These are phyloP conservation scores for Tetradesmus lagerheimii DNA, from an alignment of 139 green algal genomes.

Conservation along the genomic window DNA sequence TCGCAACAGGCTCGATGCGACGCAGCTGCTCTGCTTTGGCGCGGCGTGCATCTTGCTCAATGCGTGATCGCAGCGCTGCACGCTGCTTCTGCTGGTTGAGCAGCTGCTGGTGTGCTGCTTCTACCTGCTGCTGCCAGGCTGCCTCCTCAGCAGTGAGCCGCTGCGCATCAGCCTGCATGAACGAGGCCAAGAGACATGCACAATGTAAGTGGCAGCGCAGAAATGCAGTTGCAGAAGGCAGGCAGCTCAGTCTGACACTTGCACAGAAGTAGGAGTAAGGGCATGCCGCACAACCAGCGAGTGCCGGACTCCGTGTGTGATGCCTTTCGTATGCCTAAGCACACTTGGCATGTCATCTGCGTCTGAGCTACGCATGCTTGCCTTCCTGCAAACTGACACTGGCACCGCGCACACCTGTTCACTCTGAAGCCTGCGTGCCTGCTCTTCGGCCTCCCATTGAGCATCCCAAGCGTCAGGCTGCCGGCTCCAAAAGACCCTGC, in stretches of 20 bases:
- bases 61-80: slow-evolving; percentile 19
- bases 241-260: too few species aligned
- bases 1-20: slow-evolving; percentile 31
- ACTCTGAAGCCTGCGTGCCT: not conserved
- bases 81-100: slow-evolving; percentile 46
- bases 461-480: slow-evolving; percentile 30
- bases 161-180: not conserved
- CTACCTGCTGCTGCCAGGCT: slow-evolving; percentile 35
- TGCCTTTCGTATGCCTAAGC: too few species aligned
- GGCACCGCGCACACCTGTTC: slow-evolving; percentile 21
- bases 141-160: not conserved
- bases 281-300: too few species aligned
- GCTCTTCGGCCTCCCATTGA: slow-evolving; percentile 36
- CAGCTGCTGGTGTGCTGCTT: slow-evolving; percentile 34
- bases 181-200: not conserved
- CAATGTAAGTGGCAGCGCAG: not conserved
- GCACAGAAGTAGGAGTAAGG: too few species aligned
- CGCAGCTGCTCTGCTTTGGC: slow-evolving; percentile 41
- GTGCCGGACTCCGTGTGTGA: too few species aligned
- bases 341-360: too few species aligned
- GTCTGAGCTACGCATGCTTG: too few species aligned
- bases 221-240: too few species aligned
- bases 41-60: slow-evolving; percentile 38
- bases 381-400: too few species aligned
- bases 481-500: not conserved